Conservation (phyloP, 768 basidiomycete genomes). For the Suillus weaverae region DNA sequence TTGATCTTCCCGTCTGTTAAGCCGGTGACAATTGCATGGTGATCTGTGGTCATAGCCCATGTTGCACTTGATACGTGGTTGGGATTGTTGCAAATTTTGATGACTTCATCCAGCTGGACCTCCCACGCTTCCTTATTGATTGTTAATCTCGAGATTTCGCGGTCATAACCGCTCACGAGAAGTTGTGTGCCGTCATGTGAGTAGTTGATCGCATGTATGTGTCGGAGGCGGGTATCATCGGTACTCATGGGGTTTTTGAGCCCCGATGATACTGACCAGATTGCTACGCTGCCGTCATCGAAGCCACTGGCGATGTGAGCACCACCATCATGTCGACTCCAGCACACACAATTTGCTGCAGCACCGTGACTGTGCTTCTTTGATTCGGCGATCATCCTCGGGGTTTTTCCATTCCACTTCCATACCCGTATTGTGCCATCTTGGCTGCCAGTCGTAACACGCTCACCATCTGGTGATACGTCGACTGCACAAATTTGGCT, state of each 20-base stretch:
- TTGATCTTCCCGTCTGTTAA: neutral
- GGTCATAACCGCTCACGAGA: neutral
- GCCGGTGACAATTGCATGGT: neutral
- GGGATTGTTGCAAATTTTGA: neutral
- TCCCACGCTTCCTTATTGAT: neutral
- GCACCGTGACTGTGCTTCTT: neutral
- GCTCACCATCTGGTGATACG: neutral
- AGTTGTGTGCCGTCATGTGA: neutral
- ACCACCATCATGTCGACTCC: neutral
- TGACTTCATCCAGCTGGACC: neutral
- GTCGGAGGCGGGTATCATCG: neutral
- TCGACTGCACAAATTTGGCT: neutral
- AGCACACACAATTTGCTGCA: neutral
- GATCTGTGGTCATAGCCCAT: neutral
- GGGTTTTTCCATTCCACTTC: neutral
- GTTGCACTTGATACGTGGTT: neutral
- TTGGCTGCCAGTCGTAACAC: neutral
- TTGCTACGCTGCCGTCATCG: neutral
- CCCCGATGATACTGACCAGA: neutral
- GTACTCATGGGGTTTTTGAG: neutral
- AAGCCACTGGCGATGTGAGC: neutral
- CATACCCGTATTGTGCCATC: neutral
- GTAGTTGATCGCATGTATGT: neutral
- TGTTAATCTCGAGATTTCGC: neutral
- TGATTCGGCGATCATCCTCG: neutral